These are phyloP conservation scores for Camellia oleifera DNA, from an alignment of 179 eudicot genomes.

Conservation along the genomic window DNA sequence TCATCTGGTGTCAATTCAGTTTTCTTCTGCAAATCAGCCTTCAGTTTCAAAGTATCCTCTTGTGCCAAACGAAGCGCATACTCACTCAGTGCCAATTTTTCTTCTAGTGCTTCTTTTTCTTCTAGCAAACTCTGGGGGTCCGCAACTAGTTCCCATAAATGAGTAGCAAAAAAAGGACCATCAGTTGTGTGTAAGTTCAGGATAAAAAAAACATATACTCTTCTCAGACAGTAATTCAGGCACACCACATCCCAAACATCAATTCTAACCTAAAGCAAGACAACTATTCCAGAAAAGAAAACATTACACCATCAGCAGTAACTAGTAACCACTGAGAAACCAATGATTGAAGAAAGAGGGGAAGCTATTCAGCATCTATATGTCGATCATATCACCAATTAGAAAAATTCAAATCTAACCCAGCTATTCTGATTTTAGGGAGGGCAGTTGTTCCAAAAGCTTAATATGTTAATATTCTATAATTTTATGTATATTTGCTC, in stretches of 20 bases:
- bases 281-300: not conserved
- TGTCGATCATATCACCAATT: not conserved
- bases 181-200: slow-evolving; percentile 5
- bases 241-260: not conserved
- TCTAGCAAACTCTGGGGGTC: slow-evolving; percentile 96
- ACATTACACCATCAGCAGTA: not conserved
- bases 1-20: slow-evolving; percentile 37
- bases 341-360: not conserved
- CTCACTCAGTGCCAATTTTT: slow-evolving; percentile 76
- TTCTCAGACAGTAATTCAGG: not conserved
- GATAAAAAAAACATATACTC: not conserved
- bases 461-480: not conserved
- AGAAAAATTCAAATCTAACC: not conserved
- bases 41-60: slow-evolving; percentile 72
- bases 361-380: not conserved
- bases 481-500: not conserved
- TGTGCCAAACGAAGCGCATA: slow-evolving; percentile 95
- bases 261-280: not conserved
- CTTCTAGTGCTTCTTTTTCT: slow-evolving; percentile 87
- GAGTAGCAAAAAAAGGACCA: slow-evolving; percentile 7
- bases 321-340: not conserved
- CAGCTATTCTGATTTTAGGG: not conserved
- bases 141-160: slow-evolving; percentile 57
- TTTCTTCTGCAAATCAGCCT: slow-evolving; percentile 78
- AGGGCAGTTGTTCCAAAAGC: not conserved